Base-by-base conservation (phyloP, 371 early-diverging fungal genomes). In the Mucor saturninus region DNA sequence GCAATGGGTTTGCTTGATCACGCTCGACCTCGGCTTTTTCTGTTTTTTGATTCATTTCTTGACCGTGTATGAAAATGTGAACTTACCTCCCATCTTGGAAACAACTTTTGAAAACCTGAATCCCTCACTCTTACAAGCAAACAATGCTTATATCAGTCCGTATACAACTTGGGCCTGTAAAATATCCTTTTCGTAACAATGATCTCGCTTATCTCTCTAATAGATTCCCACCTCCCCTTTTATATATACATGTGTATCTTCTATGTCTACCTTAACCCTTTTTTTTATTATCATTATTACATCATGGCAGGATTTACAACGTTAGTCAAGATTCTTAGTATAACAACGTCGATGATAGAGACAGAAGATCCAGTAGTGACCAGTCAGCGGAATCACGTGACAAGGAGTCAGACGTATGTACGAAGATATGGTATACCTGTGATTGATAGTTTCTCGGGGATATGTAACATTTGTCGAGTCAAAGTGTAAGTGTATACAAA, bases 391-490 rank as follows among this genome's bases (percentile, higher is more conserved):
- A 69, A 72, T 14, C 64, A 75, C 5, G 67, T 73, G 14, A 74
- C 75, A 0, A 77, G 93, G n/a, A 88, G 91, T 62, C 68, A 84
- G 54, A 77, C 85, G 26, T 93, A 87, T 65, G 82, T 86, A 11
- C 85, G 88, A 56, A 59, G 68, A 32, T 76, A 81, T 54, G 93
- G 93, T 21, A 73, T 87, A 21, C 88, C 93, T 4, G 91, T 89
- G 0, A 87, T 93, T 32, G 89, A 91, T 67, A 70, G 75, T 1
- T 68, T 56, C 37, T 83, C 89, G 5, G 56, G 77, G 3, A 59
- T 82, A 10, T 93, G 94, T 64, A 82, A 86, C 28, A 86, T 93
- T n/a, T 93, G 94, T 70, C 76, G 88, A 5, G 84, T 90, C 5
- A 71, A 75, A 48, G 89, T 88, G 55, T 77, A 67, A 54, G 66